Evolutionary conservation across 345 rosid species (phyloP).

Genomic region (Hirschfeldia incana): DNA sequence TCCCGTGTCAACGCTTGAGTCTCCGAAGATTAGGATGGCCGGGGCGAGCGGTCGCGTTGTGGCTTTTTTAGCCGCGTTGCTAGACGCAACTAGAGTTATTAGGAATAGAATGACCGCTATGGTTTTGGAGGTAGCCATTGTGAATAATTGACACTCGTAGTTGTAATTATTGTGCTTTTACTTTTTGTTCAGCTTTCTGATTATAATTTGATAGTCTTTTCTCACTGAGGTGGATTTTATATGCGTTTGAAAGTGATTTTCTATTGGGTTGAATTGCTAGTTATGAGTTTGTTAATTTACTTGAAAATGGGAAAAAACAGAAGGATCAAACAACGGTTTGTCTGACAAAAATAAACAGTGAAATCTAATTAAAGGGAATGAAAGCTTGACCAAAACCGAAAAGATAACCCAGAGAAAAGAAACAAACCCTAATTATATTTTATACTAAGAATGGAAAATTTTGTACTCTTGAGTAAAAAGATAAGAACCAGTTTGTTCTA

Average conservation of each 20-base stretch:
- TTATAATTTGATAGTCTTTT: not conserved
- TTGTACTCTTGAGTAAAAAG: not conserved
- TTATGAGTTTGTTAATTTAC: not conserved
- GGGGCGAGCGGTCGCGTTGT: not conserved
- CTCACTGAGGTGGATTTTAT: not conserved
- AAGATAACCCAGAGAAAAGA: not conserved
- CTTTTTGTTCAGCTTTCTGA: not conserved
- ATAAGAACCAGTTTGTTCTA: not conserved
- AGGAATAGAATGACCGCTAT: not conserved
- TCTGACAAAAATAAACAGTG: not conserved
- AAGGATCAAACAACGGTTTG: not conserved
- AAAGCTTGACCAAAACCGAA: slow-evolving; percentile 2
- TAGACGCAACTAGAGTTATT: not conserved
- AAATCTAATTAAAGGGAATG: slow-evolving; percentile 7
- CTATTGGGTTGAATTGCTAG: not conserved
- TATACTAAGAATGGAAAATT: not conserved
- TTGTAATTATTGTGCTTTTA: not conserved
- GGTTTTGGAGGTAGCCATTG: not conserved
- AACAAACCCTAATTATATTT: not conserved
- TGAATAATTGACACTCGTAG: not conserved
- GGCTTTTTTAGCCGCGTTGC: not conserved
- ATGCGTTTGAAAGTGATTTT: not conserved
- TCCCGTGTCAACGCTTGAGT: slow-evolving; percentile 16
- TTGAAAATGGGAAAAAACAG: not conserved
- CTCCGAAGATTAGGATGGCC: slow-evolving; percentile 17